phyloP scores from a whole-genome alignment of 129 eudicot genomes.

The Smallanthus sonchifolius region DNA sequence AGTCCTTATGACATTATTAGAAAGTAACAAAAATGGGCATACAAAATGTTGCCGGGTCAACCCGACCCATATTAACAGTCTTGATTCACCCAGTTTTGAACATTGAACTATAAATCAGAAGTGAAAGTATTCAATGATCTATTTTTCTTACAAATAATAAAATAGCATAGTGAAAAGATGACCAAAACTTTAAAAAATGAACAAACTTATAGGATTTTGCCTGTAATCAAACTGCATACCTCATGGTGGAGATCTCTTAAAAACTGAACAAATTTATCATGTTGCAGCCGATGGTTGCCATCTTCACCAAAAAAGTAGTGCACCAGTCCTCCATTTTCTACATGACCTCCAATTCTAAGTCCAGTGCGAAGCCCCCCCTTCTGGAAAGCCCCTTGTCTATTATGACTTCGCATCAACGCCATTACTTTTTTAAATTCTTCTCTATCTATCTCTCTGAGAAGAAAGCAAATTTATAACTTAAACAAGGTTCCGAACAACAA shows the following conservation, averaged over 20 bases:
- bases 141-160: not conserved
- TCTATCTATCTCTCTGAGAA: constrained; percentile 57
- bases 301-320: constrained; percentile 76
- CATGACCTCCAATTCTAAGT: constrained; percentile 36
- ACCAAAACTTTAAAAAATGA: not conserved
- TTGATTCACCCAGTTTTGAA: not conserved
- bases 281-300: constrained; percentile 48
- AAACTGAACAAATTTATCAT: constrained; percentile 61
- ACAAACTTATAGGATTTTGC: not conserved
- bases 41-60: not conserved
- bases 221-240: constrained; percentile 28
- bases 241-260: constrained; percentile 66
- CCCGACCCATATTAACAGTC: not conserved
- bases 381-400: constrained; percentile 72
- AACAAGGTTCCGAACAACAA: not conserved
- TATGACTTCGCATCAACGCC: constrained; percentile 73
- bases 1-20: too few species aligned
- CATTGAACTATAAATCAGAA: not conserved
- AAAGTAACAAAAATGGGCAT: not conserved
- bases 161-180: not conserved
- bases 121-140: not conserved
- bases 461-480: not conserved
- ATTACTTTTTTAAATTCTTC: constrained; percentile 82
- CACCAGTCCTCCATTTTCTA: constrained; percentile 71
- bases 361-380: constrained; percentile 67